A percentile compares a stretch with the other conserved stretches of the same genome.
Evolutionary conservation across 192 early-diverging fungal species (phyloP).

Genomic region (Coemansia sp.): DNA sequence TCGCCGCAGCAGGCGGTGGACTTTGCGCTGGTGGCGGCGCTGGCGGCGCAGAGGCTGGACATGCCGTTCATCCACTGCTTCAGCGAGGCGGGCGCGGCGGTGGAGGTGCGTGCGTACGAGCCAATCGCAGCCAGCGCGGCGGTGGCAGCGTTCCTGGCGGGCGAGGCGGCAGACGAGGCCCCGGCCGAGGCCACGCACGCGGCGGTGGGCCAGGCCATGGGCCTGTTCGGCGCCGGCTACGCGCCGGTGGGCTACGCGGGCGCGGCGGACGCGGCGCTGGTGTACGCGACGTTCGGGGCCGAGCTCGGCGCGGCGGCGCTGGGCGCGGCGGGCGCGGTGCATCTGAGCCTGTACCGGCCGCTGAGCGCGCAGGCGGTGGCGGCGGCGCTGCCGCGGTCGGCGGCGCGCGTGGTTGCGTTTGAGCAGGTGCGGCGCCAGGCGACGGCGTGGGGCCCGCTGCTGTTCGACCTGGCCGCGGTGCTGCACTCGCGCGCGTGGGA

Average conservation of each 20-base stretch:
- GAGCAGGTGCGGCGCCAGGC: slow-evolving; percentile 60
- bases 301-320: background rate
- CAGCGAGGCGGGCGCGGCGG: slow-evolving; percentile 18
- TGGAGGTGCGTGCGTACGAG: slow-evolving; percentile 30
- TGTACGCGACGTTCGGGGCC: slow-evolving; percentile 65
- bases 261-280: slow-evolving; percentile 55
- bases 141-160: slow-evolving; percentile 30
- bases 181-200: slow-evolving; percentile 3
- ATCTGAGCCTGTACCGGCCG: slow-evolving; percentile 74
- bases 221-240: slow-evolving; percentile 11
- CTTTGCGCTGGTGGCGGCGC: slow-evolving; percentile 74
- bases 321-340: slow-evolving; percentile 70
- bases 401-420: slow-evolving; percentile 59
- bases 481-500: slow-evolving; percentile 61
- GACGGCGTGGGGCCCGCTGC: slow-evolving; percentile 73
- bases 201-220: slow-evolving; percentile 17
- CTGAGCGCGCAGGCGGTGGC: slow-evolving; percentile 61
- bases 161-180: background rate
- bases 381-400: slow-evolving; percentile 57
- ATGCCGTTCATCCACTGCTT: slow-evolving; percentile 67
- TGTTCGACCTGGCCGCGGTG: slow-evolving; percentile 76
- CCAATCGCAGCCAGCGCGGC: slow-evolving; percentile 38
- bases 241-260: slow-evolving; percentile 23
- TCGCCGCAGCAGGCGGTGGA: slow-evolving; percentile 79
- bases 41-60: slow-evolving; percentile 58